A percentile compares a stretch with the other conserved stretches of the same genome.
These are phyloP conservation scores for Cichorium intybus DNA, from an alignment of 140 eudicot species.

Conservation along the genomic window DNA sequence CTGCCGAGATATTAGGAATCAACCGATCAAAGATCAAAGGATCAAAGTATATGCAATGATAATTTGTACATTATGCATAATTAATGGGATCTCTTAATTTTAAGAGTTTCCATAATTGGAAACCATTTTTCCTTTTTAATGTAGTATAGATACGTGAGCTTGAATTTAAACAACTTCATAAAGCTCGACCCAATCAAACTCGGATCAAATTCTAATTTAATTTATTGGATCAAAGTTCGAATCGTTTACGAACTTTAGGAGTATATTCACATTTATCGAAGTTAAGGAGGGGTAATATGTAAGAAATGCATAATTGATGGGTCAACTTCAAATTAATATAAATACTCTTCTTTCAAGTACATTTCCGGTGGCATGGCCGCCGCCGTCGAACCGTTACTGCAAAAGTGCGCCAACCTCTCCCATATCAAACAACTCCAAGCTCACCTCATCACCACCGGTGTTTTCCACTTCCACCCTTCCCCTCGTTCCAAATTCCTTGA, in stretches of 20 bases:
- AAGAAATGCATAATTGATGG: neutral
- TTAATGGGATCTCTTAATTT: no score
- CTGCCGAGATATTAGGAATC: no score
- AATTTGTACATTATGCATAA: no score
- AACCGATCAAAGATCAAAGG: no score
- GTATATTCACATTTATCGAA: neutral
- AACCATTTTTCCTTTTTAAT: no score
- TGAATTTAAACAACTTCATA: neutral
- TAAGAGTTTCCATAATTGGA: no score
- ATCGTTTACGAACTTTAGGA: neutral
- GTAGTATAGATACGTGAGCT: neutral
- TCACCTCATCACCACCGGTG: conserved; percentile 61
- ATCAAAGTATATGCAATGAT: no score
- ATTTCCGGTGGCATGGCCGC: conserved; percentile 37
- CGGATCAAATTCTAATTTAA: no score
- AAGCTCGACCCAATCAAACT: neutral
- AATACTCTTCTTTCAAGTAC: neutral
- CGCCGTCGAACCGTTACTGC: conserved; percentile 34
- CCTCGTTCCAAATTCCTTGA: conserved; percentile 68
- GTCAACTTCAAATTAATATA: neutral
- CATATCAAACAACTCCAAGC: conserved; percentile 72
- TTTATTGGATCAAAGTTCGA: no score
- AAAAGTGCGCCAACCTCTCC: conserved; percentile 48
- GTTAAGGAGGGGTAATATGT: neutral
- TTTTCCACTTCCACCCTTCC: conserved; percentile 37